A percentile compares a stretch with the other conserved stretches of the same genome.
phyloP scores from a whole-genome alignment of 1,139 yeast species.

The Taphrina pruni region DNA sequence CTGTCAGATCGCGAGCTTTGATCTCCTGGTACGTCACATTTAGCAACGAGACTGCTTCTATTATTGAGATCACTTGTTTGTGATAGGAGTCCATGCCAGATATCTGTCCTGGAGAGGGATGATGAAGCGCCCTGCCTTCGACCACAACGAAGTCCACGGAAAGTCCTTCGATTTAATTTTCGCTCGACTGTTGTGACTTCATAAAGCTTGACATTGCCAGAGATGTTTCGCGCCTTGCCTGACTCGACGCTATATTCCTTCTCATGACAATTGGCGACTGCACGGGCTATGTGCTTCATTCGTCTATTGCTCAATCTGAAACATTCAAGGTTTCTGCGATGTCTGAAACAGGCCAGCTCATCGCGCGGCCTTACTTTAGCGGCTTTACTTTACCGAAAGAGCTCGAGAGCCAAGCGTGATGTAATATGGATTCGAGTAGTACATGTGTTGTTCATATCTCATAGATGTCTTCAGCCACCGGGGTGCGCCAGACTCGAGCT shows the following conservation, averaged over 20 bases:
- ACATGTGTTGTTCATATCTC: not conserved
- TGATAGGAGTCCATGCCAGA: slow-evolving; percentile 3
- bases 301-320: not conserved
- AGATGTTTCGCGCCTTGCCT: no score
- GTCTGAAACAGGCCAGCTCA: not conserved
- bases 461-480: not conserved
- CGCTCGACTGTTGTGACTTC: no score
- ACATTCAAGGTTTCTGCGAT: not conserved
- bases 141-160: no score
- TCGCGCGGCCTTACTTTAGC: not conserved
- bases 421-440: not conserved
- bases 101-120: not conserved
- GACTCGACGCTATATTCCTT: not conserved
- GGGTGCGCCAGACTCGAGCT: no score
- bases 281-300: not conserved
- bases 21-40: not conserved
- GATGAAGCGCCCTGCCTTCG: no score
- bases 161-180: no score
- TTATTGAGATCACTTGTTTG: not conserved
- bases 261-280: not conserved
- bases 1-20: slow-evolving; percentile 14
- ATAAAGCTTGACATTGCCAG: no score
- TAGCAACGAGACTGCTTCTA: not conserved
- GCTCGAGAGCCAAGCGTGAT: not conserved
- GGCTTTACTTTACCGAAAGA: no score